Evolutionary conservation across 352 stramenopile genomes (phyloP), one percentile per base, ranked within the genome.

Genomic region (Phytophthora cactorum): DNA sequence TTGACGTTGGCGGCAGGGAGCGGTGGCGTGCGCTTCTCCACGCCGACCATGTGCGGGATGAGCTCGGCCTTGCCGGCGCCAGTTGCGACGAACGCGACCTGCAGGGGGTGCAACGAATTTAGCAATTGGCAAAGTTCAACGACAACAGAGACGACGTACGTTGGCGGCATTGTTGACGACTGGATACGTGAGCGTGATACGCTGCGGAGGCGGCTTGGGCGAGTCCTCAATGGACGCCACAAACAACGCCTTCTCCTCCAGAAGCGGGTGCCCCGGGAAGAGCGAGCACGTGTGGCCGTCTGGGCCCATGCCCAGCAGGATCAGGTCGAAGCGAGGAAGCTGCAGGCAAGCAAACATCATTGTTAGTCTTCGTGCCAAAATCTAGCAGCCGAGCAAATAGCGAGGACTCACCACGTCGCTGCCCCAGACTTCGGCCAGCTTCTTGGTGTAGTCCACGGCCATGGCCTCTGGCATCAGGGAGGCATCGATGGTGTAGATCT

Each of bases 271-370:
- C 32, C 84, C 88, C 0, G 97, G 97, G 79, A 99, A 99, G 17
- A 99, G 84, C 52, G 95, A 99, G 75, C 96, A 99, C 15, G 97
- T 99, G 84, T 99, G 98, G 11, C 98, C 98, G 74, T 99, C 98
- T 5, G 97, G 97, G 22, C 98, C 98, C 86, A 99, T 98, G 38
- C 98, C 98, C 3, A 99, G 82, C 39, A 99, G 68, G 22, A 98
- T 92, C 57, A 98, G 72, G 74, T 99, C 97, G 51, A 99, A 97
- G 63, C 83, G 82, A 39, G 95, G 93, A 9, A 93, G 72, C 86
- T 94, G 50, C 38, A 64, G 9, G 15, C 4, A 57, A 22, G 22
- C 22, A 22, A 22, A 22, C 22, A 22, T 5, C n/a, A 29, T 41
- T 7, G 46, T 69, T 51, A 72, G 51, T 34, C 14, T 41, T 28